Evolutionary conservation across 306 rosid genomes (phyloP), one percentile per base, ranked within the genome.

Genomic region (Echinosophora koreensis): DNA sequence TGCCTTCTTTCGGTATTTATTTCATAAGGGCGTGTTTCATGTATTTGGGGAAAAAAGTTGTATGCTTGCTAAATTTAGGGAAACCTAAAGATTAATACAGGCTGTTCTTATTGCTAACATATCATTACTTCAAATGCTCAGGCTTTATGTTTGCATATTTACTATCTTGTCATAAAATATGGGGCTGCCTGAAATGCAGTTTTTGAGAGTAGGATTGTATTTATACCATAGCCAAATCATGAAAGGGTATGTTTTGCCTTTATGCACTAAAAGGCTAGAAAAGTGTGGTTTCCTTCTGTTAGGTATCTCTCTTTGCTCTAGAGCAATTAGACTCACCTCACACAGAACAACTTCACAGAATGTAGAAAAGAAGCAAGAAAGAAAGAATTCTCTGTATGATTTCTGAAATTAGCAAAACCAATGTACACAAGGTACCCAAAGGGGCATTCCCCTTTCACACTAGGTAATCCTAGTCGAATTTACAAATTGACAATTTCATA

Each of bases 61-160:
- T n/a, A 5, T 49, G 58, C 8, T 67, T 22, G 57, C 37, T 22
- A 6, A 62, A 5, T 17, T 35, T 66, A 70, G 15, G 47, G 30
- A 8, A 49, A 37, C 66, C 55, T 7, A 17, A n/a, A 15, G 41
- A 47, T 59, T 35, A 46, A 6, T 10, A 30, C 22, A 57, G 22
- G 56, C 54, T 61, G 22, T 34, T 77, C 7, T 56, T 61, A 66
- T 10, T 42, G 37, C 47, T 62, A 62, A 13, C 14, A 35, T 71
- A 9, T 44, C 52, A 15, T 58, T 17, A 81, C 41, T 15, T 35
- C 4, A 14, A 28, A 3, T 74, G 41, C 10, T 16, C 46, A 18
- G 35, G 35, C 46, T 27, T 27, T 28, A 66, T 59, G 63, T 47
- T 81, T 49, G 50, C 66, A 22, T 73, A 8, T 41, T 72, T 17